phyloP scores from a whole-genome alignment of 805 yeast species.

The Sporopachydermia lactativora region DNA sequence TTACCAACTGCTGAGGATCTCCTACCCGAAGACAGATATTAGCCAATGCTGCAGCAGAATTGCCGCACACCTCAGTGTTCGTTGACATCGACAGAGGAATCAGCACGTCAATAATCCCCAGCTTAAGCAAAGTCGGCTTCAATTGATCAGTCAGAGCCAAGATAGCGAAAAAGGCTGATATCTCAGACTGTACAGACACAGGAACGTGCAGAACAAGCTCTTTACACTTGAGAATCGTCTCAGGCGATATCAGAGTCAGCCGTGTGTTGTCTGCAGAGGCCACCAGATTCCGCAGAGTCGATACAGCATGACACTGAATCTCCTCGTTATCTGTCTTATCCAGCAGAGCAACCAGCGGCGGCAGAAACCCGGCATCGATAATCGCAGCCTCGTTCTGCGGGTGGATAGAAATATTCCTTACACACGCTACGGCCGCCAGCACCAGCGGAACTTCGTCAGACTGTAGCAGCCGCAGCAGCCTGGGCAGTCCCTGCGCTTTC shows the following conservation, averaged over 20 bases:
- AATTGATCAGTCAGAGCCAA: slow-evolving; percentile 92
- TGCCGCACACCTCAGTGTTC: slow-evolving; percentile 93
- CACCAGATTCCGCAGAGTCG: slow-evolving; percentile 89
- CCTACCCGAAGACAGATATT: slow-evolving; percentile 84
- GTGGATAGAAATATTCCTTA: slow-evolving; percentile 91
- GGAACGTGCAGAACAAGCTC: slow-evolving; percentile 76
- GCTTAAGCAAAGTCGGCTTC: slow-evolving; percentile 67
- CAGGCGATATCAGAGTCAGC: slow-evolving; percentile 82
- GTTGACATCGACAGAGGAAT: slow-evolving; percentile 81
- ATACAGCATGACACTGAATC: slow-evolving; percentile 96
- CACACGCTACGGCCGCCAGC: slow-evolving; percentile 95
- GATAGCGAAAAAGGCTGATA: slow-evolving; percentile 94
- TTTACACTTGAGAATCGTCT: slow-evolving; percentile 88
- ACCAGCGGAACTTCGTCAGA: slow-evolving; percentile 85
- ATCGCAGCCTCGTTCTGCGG: slow-evolving; percentile 92
- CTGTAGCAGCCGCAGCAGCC: slow-evolving; percentile 77
- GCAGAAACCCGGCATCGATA: slow-evolving; percentile 91
- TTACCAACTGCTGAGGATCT: slow-evolving; percentile 66
- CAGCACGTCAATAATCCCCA: slow-evolving; percentile 76
- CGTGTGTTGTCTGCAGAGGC: slow-evolving; percentile 91
- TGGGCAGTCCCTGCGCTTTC: slow-evolving; percentile 89
- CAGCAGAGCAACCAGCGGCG: slow-evolving; percentile 75
- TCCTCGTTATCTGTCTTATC: slow-evolving; percentile 81
- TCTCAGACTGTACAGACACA: slow-evolving; percentile 89
- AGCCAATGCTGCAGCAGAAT: slow-evolving; percentile 96